Evolutionary conservation across 805 yeast species (phyloP).

Genomic region (Yarrowia divulgata): DNA sequence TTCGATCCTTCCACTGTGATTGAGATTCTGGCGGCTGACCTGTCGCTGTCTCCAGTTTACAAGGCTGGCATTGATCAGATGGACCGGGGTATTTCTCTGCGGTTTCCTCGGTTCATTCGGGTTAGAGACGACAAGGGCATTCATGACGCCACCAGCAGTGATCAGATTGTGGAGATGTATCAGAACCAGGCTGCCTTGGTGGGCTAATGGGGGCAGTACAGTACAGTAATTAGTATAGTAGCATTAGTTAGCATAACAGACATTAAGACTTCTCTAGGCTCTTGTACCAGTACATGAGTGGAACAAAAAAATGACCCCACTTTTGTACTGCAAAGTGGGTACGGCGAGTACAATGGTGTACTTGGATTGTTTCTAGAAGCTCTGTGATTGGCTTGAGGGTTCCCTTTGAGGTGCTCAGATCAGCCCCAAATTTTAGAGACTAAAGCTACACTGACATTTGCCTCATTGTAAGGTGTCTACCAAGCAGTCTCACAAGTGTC

Average conservation of each 20-base stretch:
- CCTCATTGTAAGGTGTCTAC: no score
- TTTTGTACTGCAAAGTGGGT: no score
- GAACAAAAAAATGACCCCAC: no score
- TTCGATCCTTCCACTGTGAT: conserved; percentile 84
- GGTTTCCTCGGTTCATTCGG: conserved; percentile 87
- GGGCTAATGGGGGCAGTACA: background rate
- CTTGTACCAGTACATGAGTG: no score
- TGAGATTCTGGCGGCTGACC: conserved; percentile 91
- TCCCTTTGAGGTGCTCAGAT: no score
- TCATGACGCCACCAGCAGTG: conserved; percentile 86
- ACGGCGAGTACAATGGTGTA: no score
- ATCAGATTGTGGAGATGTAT: conserved; percentile 84
- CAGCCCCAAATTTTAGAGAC: no score
- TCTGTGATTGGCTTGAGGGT: no score
- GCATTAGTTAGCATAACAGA: background rate
- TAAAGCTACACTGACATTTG: no score
- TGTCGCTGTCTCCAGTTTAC: conserved; percentile 86
- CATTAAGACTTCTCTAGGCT: no score
- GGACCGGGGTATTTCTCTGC: conserved; percentile 83
- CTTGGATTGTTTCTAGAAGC: no score
- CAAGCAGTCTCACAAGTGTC: no score
- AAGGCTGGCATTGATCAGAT: conserved; percentile 78
- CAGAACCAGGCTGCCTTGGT: conserved; percentile 64
- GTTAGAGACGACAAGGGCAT: conserved; percentile 84
- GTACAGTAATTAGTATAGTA: background rate